Evolutionary conservation across 345 rosid species (phyloP).

Genomic region (Leavenworthia alabamica): DNA sequence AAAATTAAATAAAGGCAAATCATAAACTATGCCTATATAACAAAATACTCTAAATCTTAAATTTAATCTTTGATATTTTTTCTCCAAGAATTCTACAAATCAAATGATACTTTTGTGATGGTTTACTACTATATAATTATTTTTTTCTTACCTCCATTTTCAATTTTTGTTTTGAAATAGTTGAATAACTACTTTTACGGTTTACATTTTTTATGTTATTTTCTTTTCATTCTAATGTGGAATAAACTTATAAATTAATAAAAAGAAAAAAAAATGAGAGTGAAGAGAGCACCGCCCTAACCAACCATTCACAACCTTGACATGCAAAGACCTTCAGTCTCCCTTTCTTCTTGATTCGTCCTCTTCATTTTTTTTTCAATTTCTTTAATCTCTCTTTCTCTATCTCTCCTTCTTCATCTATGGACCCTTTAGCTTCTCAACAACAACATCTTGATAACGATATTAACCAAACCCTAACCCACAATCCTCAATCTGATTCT

Average conservation of each 20-base stretch:
- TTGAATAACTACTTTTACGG: too few relatives aligned
- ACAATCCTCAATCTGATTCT: constrained; percentile 18
- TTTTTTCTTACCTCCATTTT: too few relatives aligned
- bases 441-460: constrained; percentile 30
- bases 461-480: constrained; percentile 21
- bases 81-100: too few relatives aligned
- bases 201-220: too few relatives aligned
- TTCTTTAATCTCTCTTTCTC: constrained; percentile 22
- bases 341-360: constrained; percentile 36
- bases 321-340: constrained; percentile 30
- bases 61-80: too few relatives aligned
- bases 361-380: constrained; percentile 18
- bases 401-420: constrained; percentile 12
- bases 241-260: background rate
- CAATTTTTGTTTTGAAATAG: too few relatives aligned
- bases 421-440: constrained; percentile 34
- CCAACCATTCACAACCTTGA: constrained; percentile 36
- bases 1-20: too few relatives aligned
- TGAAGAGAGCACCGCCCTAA: constrained; percentile 35
- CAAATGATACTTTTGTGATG: too few relatives aligned
- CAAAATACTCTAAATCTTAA: too few relatives aligned
- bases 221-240: too few relatives aligned
- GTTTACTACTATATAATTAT: too few relatives aligned
- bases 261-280: background rate
- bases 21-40: too few relatives aligned